Evolutionary conservation across 1,284 basidiomycete species (phyloP).

Genomic region (Cutaneotrichosporon cutaneum): DNA sequence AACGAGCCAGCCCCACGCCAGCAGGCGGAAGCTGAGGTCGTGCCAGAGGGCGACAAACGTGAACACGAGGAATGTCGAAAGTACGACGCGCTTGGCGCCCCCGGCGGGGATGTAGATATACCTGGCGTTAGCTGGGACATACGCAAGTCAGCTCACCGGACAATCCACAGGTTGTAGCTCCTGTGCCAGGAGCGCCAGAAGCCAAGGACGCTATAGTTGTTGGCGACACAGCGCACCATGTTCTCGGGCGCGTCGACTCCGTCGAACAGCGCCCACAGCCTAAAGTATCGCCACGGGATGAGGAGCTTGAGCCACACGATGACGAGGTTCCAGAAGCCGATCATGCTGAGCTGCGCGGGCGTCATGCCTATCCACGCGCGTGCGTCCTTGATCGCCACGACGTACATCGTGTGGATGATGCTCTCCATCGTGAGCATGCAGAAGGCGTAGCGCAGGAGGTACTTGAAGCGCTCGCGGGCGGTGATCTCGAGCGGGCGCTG

Average conservation of each 20-base stretch:
- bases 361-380: constrained; percentile 64
- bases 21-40: constrained; percentile 79
- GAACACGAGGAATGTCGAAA: constrained; percentile 80
- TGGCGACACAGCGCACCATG: constrained; percentile 97
- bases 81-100: constrained; percentile 62
- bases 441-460: constrained; percentile 69
- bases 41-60: constrained; percentile 99
- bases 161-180: constrained; percentile 94
- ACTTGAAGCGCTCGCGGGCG: constrained; percentile 54
- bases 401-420: constrained; percentile 91
- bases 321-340: constrained; percentile 96
- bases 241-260: constrained; percentile 95
- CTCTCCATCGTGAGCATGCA: constrained; percentile 85
- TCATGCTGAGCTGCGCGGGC: constrained; percentile 81
- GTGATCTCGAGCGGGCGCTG: constrained; percentile 56
- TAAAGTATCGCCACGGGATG: constrained; percentile 96
- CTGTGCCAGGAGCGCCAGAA: constrained; percentile 98
- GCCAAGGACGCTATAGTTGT: constrained; percentile 89
- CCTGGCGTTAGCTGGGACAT: neutral
- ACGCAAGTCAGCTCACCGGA: constrained; percentile 56
- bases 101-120: constrained; percentile 96
- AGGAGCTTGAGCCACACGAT: constrained; percentile 98
- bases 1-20: constrained; percentile 97
- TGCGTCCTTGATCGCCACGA: constrained; percentile 92
- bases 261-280: constrained; percentile 87